Base-by-base conservation (phyloP, 441 rosid species). In the Mallotus japonicus region DNA sequence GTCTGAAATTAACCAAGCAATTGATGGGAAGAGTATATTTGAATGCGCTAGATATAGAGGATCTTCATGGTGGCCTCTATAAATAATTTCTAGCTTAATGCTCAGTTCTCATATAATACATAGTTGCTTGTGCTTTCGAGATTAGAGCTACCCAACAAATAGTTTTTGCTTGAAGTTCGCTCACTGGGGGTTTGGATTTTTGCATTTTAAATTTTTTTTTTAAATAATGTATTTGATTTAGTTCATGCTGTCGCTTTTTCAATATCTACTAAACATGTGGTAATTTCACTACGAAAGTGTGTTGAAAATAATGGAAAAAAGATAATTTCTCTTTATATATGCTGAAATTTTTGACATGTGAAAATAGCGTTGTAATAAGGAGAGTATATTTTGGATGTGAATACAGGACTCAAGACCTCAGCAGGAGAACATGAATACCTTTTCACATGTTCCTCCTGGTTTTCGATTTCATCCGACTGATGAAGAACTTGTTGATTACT, bases 401-500 rank as follows among this genome's bases (percentile, higher is more conserved):
- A 49, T 78, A 78, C 87, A 86, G 90, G 87, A 76, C 65, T 59
- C 60, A 63, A 76, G 77, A 59, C 13, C 50, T 20, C 15, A 67
- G 62, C 34, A n/a, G 69, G 62, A 79, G 77, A 87, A 73, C n/a
- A 92, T 90, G 97, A 85, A 88, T 79, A 78, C 90, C 51, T 90
- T 93, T 81, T 76, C 97, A 34, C 87, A 88, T 69, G 99, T 96
- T 61, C 99, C 99, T 62, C 99, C 99, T 8, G 99, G 99, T 44
- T 96, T 96, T 74, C 88, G 99, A 81, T 96, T 96, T 77, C 97
- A 96, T 78, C 99, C 99, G 7, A 93, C 98, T 0, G 99, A 96
- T 54, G 99, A 96, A 89, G 99, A 96, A 79, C 98, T 96, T 47
- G 99, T 96, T 14, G 97, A 96, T 79, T 96, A 96, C 84, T 96